These are phyloP conservation scores for Penicillium subrubescens DNA, from an alignment of 495 filamentous ascomycete genomes.

Conservation along the genomic window DNA sequence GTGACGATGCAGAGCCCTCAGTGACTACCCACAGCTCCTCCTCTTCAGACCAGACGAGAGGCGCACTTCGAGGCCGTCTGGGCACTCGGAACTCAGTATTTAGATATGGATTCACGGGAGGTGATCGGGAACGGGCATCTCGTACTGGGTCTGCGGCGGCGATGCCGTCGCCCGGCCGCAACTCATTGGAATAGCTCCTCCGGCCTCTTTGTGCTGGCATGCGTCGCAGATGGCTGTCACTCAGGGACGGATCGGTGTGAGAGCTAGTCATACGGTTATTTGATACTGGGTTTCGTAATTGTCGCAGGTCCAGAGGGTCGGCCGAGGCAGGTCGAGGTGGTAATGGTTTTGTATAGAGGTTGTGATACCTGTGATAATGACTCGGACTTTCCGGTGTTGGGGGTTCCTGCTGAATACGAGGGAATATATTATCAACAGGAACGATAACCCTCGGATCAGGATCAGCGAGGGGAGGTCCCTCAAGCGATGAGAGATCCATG, in stretches of 20 bases:
- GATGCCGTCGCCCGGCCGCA: not conserved
- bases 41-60: slow-evolving; percentile 15
- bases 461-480: slow-evolving; percentile 38
- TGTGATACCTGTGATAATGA: slow-evolving; percentile 4
- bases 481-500: slow-evolving; percentile 44
- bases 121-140: not conserved
- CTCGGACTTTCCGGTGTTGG: slow-evolving; percentile 6
- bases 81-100: not conserved
- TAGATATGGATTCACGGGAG: not conserved
- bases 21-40: slow-evolving; percentile 14
- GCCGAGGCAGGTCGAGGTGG: slow-evolving; percentile 21
- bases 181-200: not conserved
- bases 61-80: slow-evolving; percentile 11
- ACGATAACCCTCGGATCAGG: slow-evolving; percentile 20
- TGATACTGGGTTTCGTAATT: not conserved
- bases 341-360: slow-evolving; percentile 19
- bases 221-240: slow-evolving; percentile 5
- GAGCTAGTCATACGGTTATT: not conserved
- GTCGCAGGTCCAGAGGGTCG: slow-evolving; percentile 3
- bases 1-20: not conserved
- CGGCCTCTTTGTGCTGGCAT: slow-evolving; percentile 6
- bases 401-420: slow-evolving; percentile 9
- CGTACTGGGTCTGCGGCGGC: slow-evolving; percentile 1
- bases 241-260: not conserved
- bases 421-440: not conserved